Evolutionary conservation across 306 rosid genomes (phyloP).

Genomic region (Gastrolobium villosum): DNA sequence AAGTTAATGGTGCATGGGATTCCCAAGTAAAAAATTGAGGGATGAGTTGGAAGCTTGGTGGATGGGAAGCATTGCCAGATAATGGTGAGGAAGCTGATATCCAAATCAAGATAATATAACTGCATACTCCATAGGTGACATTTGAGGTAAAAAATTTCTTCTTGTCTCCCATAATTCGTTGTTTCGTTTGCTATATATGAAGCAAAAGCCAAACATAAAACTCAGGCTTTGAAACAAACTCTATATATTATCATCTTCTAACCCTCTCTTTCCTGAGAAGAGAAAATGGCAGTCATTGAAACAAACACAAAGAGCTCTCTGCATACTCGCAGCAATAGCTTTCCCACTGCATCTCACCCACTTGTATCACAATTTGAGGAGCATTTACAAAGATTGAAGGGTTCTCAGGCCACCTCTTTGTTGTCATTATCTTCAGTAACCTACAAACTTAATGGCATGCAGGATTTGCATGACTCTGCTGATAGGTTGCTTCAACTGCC

Average conservation of each 20-base stretch:
- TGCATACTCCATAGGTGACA: slow-evolving; percentile 39
- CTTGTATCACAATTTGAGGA: slow-evolving; percentile 47
- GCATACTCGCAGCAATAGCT: slow-evolving; percentile 53
- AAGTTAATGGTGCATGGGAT: neutral
- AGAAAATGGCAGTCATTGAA: slow-evolving; percentile 51
- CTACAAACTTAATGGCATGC: slow-evolving; percentile 44
- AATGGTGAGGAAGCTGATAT: slow-evolving; percentile 8
- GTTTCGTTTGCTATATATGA: slow-evolving; percentile 40
- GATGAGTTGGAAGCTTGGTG: slow-evolving; percentile 39
- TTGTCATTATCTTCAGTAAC: slow-evolving; percentile 42
- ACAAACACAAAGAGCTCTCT: slow-evolving; percentile 31
- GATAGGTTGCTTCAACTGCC: slow-evolving; percentile 53
- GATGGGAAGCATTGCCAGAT: slow-evolving; percentile 34
- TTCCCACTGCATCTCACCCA: slow-evolving; percentile 49
- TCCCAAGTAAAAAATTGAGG: slow-evolving; percentile 7
- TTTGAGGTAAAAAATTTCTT: slow-evolving; percentile 24
- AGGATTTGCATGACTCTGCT: slow-evolving; percentile 49
- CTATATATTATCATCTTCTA: neutral
- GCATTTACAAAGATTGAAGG: slow-evolving; percentile 44
- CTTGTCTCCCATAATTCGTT: slow-evolving; percentile 29
- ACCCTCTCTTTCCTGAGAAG: neutral
- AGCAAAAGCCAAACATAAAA: slow-evolving; percentile 24
- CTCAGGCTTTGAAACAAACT: slow-evolving; percentile 29
- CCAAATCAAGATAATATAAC: slow-evolving; percentile 32
- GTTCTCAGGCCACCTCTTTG: slow-evolving; percentile 47